A percentile compares a stretch with the other conserved stretches of the same genome.
Conservation (phyloP, 768 basidiomycete genomes). For the Pleurotus citrinopileatus region DNA sequence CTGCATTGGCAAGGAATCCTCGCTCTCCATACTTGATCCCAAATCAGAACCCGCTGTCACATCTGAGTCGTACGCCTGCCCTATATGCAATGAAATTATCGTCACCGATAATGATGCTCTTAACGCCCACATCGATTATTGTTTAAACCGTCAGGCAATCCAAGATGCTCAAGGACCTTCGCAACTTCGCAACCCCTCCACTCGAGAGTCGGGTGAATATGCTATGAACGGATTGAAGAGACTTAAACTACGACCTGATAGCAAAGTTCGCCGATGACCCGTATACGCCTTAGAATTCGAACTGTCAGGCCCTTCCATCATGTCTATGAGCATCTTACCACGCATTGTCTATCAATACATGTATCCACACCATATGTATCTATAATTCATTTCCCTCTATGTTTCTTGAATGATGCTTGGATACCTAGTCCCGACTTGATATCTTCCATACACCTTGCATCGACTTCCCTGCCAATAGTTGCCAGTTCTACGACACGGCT, state of each 20-base stretch:
- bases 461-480: slow-evolving; percentile 56
- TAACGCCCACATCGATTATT: slow-evolving; percentile 89
- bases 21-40: slow-evolving; percentile 5
- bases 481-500: slow-evolving; percentile 57
- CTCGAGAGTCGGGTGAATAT: background rate
- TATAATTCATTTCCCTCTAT: slow-evolving; percentile 49
- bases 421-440: slow-evolving; percentile 74
- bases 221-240: slow-evolving; percentile 5
- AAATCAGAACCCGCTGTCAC: too few relatives aligned
- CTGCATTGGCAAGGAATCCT: background rate
- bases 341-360: too few relatives aligned
- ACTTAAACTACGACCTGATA: background rate
- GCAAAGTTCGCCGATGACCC: background rate
- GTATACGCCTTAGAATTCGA: too few relatives aligned
- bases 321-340: too few relatives aligned
- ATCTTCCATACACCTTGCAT: slow-evolving; percentile 71
- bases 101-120: slow-evolving; percentile 72
- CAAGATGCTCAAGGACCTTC: slow-evolving; percentile 57
- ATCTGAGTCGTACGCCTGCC: slow-evolving; percentile 52
- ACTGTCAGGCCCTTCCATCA: too few relatives aligned
- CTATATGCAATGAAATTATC: slow-evolving; percentile 64
- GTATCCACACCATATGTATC: background rate
- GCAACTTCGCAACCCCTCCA: too few relatives aligned
- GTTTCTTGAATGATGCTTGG: slow-evolving; percentile 72
- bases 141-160: slow-evolving; percentile 78